These are phyloP conservation scores for Xerocomellus dryophilus DNA, from an alignment of 768 basidiomycete genomes.

Conservation along the genomic window DNA sequence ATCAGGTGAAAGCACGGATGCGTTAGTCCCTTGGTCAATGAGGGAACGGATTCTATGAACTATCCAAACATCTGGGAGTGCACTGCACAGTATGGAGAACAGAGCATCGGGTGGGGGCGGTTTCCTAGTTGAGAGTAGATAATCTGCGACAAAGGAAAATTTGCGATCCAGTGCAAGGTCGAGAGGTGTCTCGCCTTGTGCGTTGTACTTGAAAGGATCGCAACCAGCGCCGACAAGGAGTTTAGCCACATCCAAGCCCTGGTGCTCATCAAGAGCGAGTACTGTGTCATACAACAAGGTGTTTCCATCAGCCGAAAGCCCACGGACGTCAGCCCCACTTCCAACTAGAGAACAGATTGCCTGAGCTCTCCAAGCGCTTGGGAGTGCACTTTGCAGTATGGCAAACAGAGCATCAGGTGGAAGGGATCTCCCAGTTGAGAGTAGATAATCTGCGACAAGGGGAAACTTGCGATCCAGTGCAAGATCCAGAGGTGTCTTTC, in stretches of 20 bases:
- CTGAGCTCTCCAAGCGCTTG: not conserved
- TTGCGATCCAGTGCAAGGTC: not conserved
- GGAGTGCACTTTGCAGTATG: not conserved
- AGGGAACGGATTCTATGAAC: not conserved
- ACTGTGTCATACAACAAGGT: not conserved
- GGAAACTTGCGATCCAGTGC: not conserved
- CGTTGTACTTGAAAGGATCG: not conserved
- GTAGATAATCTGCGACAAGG: not conserved
- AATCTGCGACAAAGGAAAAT: not conserved
- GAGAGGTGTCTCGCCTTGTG: not conserved
- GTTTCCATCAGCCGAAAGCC: not conserved
- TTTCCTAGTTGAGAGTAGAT: not conserved
- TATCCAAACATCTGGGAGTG: not conserved
- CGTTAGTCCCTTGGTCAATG: not conserved
- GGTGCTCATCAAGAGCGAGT: not conserved
- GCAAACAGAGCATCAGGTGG: not conserved
- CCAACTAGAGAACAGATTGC: not conserved
- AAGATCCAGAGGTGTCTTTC: conserved; percentile 3
- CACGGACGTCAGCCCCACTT: not conserved
- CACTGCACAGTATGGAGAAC: not conserved
- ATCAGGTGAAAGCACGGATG: not conserved
- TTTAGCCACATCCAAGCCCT: not conserved
- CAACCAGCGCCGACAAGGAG: not conserved
- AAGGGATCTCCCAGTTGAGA: not conserved
- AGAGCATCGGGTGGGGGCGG: not conserved